Evolutionary conservation across 805 yeast species (phyloP), one percentile per base, ranked within the genome.

Genomic region (Starmerella lactis-condensi): DNA sequence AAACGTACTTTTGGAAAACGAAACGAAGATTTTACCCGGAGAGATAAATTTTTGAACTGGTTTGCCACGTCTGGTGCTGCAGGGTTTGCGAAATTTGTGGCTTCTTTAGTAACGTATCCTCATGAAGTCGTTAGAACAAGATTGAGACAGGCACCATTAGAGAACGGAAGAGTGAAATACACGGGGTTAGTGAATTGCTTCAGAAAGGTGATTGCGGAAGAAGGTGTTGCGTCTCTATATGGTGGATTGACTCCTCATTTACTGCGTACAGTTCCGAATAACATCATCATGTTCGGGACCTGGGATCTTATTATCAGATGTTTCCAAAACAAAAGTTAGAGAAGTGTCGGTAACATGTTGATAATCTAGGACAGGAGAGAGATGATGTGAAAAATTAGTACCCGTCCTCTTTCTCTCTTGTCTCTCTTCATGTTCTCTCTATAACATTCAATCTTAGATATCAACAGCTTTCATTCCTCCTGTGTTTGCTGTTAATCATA

Each of bases 231-330:
- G 6, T 75, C 93, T 9, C 76, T 89, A 81, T 89, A 89, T 51
- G 94, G 99, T 34, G 99, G 99, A 1, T 62, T 89, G 46, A 89
- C 99, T 2, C 95, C 99, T 4, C 99, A 89, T 56, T 60, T 89
- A 47, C 66, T 89, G 59, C 69, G 98, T 55, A 89, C 98, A 0
- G 98, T 89, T 31, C 99, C 99, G 3, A 89, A 89, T 56, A 77
- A 93, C 48, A 82, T 89, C 51, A 85, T 89, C 44, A 89, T 89
- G 98, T 89, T 89, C 60, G 98, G 99, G 28, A 83, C 96, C 3
- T 89, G 96, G 96, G 99, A 89, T 51, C 52, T 89, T 21, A 70
- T 76, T 33, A 70, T 75, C 29, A 65, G 64, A 21, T n/a, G n/a
- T 35, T 42, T 68, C n/a, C 53, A 73, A 17, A 18, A n/a, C n/a